Conservation (phyloP, 2,329 filamentous ascomycete genomes). For the Penicillium sp. region DNA sequence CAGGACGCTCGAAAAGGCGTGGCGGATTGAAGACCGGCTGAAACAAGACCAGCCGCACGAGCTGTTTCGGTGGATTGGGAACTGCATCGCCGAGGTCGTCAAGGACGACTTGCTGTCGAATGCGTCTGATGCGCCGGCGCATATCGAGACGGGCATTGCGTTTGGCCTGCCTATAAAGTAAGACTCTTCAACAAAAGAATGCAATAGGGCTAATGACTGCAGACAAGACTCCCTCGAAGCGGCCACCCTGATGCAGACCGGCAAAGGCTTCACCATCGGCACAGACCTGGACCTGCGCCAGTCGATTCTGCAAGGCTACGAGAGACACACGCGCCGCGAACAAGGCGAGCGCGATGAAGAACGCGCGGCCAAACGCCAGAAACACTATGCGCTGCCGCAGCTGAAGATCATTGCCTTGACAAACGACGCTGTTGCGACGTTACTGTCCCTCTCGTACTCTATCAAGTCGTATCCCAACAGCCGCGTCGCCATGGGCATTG, state of each 20-base stretch:
- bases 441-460: constrained; percentile 15
- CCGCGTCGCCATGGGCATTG: constrained; percentile 15
- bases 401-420: constrained; percentile 14
- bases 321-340: constrained; percentile 11
- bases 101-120: constrained; percentile 14
- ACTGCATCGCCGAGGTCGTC: constrained; percentile 15
- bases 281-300: constrained; percentile 13
- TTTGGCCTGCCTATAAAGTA: constrained; percentile 13
- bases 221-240: constrained; percentile 14
- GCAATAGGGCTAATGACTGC: background rate
- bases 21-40: constrained; percentile 13
- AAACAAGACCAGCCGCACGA: constrained; percentile 14
- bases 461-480: constrained; percentile 16
- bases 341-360: background rate
- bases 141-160: constrained; percentile 16
- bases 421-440: constrained; percentile 13
- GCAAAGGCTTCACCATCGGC: constrained; percentile 14
- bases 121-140: constrained; percentile 3
- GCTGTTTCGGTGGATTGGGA: constrained; percentile 15
- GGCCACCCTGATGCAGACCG: constrained; percentile 15
- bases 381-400: constrained; percentile 9
- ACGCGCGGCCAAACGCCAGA: constrained; percentile 8
- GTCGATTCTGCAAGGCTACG: constrained; percentile 13
- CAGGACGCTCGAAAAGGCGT: constrained; percentile 12
- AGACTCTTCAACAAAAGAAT: background rate